Conservation (phyloP, 768 basidiomycete genomes). For the Podaxis rugospora region DNA sequence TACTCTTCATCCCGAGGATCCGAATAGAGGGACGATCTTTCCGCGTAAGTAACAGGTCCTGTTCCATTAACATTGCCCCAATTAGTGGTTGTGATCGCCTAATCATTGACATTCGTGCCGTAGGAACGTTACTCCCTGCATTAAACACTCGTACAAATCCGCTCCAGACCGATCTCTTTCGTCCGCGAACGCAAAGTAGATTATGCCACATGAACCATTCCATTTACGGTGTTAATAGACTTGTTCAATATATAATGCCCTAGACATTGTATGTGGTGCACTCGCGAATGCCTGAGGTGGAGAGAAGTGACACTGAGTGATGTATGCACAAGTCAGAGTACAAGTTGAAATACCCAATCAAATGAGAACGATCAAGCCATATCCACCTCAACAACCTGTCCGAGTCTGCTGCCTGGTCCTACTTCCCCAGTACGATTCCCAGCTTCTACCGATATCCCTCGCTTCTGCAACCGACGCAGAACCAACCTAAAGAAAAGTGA, state of each 20-base stretch:
- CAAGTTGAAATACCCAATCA: too few species aligned
- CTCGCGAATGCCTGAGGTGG: too few species aligned
- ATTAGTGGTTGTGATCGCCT: too few species aligned
- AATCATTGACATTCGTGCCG: neutral
- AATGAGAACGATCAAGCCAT: neutral
- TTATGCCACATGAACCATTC: neutral
- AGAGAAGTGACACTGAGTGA: too few species aligned
- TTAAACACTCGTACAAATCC: neutral
- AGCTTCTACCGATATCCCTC: neutral
- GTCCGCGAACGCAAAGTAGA: too few species aligned
- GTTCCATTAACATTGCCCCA: too few species aligned
- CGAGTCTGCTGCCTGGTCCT: neutral
- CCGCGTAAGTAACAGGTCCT: neutral
- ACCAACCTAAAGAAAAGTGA: conserved; percentile 13
- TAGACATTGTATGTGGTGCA: too few species aligned
- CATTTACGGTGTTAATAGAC: too few species aligned
- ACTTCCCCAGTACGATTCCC: conserved; percentile 5
- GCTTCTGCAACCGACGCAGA: conserved; percentile 14
- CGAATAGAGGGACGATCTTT: conserved; percentile 27
- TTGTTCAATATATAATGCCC: too few species aligned
- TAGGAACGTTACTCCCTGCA: conserved; percentile 1
- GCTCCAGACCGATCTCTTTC: too few species aligned
- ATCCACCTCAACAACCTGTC: conserved; percentile 1
- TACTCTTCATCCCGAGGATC: conserved; percentile 42
- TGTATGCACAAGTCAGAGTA: too few species aligned